Conservation (phyloP, 306 rosid species). For the Cajanus cajan region DNA sequence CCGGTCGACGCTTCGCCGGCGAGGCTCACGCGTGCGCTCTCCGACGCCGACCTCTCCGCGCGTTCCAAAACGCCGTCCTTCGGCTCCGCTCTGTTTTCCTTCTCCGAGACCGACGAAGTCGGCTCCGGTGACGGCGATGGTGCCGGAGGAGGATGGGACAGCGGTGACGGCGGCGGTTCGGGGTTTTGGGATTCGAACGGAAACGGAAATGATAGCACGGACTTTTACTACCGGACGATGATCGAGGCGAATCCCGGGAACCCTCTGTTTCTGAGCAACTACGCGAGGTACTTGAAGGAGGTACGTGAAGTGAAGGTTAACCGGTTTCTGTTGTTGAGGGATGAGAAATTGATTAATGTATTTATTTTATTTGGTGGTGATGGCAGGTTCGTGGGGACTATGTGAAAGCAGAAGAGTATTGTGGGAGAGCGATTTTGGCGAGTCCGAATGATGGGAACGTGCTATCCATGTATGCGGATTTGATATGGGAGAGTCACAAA, state of each 20-base stretch:
- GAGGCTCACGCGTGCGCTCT: conserved; percentile 44
- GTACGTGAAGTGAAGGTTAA: conserved; percentile 28
- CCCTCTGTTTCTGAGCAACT: conserved; percentile 71
- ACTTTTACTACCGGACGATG: conserved; percentile 59
- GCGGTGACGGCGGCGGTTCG: conserved; percentile 49
- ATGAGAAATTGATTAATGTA: neutral
- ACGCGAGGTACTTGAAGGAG: conserved; percentile 80
- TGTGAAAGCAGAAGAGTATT: conserved; percentile 81
- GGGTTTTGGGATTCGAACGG: conserved; percentile 54
- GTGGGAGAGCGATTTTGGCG: conserved; percentile 79
- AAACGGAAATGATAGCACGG: conserved; percentile 46
- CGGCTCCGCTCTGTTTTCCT: conserved; percentile 43
- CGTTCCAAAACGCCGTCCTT: conserved; percentile 46
- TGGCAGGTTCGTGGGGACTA: conserved; percentile 58
- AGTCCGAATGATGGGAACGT: conserved; percentile 66
- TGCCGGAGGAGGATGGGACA: conserved; percentile 52
- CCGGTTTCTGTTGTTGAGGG: neutral
- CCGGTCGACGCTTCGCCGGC: conserved; percentile 26
- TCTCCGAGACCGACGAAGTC: conserved; percentile 40
- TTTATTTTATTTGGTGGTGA: neutral
- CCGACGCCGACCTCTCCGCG: conserved; percentile 53
- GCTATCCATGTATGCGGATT: conserved; percentile 73
- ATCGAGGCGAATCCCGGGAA: conserved; percentile 77
- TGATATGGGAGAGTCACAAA: conserved; percentile 72
- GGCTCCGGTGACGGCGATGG: conserved; percentile 30